A percentile compares a stretch with the other conserved stretches of the same genome.
phyloP scores from a whole-genome alignment of 768 basidiomycete species.

The Lepiota venenata region DNA sequence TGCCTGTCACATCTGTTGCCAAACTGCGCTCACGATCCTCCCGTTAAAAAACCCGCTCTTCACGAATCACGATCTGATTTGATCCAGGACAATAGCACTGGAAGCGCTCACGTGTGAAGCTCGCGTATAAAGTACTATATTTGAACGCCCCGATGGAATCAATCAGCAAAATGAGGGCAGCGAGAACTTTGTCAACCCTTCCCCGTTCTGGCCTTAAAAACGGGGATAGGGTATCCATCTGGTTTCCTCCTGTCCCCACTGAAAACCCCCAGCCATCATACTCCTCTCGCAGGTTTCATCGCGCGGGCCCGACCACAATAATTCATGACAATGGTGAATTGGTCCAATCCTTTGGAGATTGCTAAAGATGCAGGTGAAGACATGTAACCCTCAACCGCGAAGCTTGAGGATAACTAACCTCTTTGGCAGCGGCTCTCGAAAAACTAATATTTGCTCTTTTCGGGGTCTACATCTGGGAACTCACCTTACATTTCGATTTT shows the following conservation, averaged over 20 bases:
- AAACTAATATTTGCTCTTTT: constrained; percentile 62
- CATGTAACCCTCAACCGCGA: neutral
- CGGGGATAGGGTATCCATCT: neutral
- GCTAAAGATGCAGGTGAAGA: constrained; percentile 36
- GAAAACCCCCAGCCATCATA: neutral
- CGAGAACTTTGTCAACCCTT: constrained; percentile 3
- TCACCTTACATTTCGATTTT: constrained; percentile 59
- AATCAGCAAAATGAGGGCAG: neutral
- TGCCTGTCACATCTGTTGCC: neutral
- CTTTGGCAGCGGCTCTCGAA: constrained; percentile 46
- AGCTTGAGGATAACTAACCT: neutral
- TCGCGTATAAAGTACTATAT: neutral
- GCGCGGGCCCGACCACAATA: constrained; percentile 2
- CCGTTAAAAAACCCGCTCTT: neutral
- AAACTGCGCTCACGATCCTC: neutral
- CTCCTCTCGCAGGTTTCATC: neutral
- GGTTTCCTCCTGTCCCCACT: constrained; percentile 5
- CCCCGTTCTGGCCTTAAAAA: constrained; percentile 8
- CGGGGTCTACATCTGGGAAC: constrained; percentile 67
- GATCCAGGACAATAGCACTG: neutral
- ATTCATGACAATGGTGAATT: constrained; percentile 41
- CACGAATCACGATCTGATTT: constrained; percentile 2
- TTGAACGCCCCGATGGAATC: neutral
- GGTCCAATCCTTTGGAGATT: constrained; percentile 44
- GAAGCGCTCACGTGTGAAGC: neutral